Conservation (phyloP, 139 green algal species). For the Monoraphidium neglectum region DNA sequence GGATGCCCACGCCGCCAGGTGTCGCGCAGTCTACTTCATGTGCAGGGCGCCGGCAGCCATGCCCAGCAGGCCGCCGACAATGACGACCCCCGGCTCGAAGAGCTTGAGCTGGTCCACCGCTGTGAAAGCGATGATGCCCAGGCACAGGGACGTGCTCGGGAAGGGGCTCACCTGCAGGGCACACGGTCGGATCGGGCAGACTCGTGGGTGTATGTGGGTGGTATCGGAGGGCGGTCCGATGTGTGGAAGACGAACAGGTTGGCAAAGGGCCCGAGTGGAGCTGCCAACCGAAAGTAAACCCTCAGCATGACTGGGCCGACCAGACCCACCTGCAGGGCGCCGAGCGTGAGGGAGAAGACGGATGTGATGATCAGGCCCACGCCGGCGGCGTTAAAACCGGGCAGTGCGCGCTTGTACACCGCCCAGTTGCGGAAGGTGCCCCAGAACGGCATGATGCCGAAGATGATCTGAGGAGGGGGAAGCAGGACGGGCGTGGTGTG, state of each 20-base stretch:
- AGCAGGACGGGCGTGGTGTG: background rate
- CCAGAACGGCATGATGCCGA: constrained; percentile 91
- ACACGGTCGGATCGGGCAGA: background rate
- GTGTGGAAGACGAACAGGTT: no score
- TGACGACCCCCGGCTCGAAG: constrained; percentile 75
- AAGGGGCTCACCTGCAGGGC: constrained; percentile 51
- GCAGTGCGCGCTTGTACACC: constrained; percentile 59
- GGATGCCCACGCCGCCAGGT: no score
- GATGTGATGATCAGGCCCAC: constrained; percentile 89
- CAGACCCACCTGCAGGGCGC: constrained; percentile 30
- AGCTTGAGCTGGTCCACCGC: constrained; percentile 64
- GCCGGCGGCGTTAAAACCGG: constrained; percentile 82
- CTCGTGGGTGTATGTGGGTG: no score
- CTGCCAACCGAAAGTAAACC: no score
- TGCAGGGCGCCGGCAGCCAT: constrained; percentile 64
- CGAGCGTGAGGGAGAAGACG: constrained; percentile 81
- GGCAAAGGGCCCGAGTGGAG: no score
- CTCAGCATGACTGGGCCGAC: no score
- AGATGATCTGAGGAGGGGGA: background rate
- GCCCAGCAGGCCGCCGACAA: constrained; percentile 69
- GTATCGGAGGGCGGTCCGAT: no score
- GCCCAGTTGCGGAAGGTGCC: constrained; percentile 64
- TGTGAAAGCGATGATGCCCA: constrained; percentile 72
- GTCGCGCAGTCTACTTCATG: no score
- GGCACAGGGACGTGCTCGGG: constrained; percentile 64